Evolutionary conservation across 352 stramenopile genomes (phyloP), one percentile per base, ranked within the genome.

Genomic region (Globisporangium spinosum): DNA sequence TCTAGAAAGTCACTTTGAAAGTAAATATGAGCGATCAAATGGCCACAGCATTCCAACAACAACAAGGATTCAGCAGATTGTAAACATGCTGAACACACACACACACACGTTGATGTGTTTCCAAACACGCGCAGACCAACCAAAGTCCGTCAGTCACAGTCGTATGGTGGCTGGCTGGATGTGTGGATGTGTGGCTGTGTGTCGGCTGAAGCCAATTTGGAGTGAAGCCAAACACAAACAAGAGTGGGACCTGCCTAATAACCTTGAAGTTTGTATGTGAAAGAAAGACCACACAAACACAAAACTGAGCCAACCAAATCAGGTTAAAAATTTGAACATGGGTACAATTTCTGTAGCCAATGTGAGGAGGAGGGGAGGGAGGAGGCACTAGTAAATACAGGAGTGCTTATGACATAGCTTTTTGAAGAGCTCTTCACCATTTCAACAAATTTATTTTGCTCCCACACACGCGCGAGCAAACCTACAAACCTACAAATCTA

Each of bases 381-480:
- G 20, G 27, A 23, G 34, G 8, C 40, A 65, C 25, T 65, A 35
- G 57, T 65, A 34, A 34, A 57, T 40, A 35, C 17, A 55, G 20
- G 20, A 27, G 17, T 25, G n/a, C 3, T 27, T 55, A n/a, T 47
- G 13, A 7, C 3, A 47, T 10, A 15, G 9, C 35, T 43, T 3
- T 40, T 15, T 43, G 35, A 43, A 43, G 35, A 43, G 10, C 35
- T 43, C 10, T 43, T 13, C 35, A 12, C 35, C 35, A 43, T 10
- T 43, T 43, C 12, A 43, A 13, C 10, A 43, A 15, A 43, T 43
- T 1, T 43, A 43, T 43, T 43, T 43, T 43, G 35, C 35, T 43
- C 35, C 35, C 35, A 43, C 35, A 43, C 10, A 17, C 35, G 8
- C 38, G 20, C 9, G n/a, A 55, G n/a, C 9, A 29, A 20, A 47